These are phyloP conservation scores for Mucuna pruriens DNA, from an alignment of 306 rosid genomes.

Conservation along the genomic window DNA sequence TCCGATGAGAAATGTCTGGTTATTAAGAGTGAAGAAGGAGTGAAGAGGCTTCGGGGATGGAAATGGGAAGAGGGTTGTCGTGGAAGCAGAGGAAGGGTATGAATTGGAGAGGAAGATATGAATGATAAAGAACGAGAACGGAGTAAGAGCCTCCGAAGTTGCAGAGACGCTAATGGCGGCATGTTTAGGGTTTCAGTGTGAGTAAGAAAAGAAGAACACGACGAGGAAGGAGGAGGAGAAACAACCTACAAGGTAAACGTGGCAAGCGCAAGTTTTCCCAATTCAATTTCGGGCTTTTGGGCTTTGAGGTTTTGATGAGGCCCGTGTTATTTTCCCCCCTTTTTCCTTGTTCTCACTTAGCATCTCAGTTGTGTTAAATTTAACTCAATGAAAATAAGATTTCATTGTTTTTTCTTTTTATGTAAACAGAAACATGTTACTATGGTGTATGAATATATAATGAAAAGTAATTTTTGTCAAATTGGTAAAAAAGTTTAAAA, in stretches of 20 bases:
- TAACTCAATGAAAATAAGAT: no score
- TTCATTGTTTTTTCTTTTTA: no score
- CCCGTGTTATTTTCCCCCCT: no score
- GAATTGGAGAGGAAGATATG: constrained; percentile 28
- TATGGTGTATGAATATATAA: no score
- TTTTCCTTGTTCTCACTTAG: no score
- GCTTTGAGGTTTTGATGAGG: no score
- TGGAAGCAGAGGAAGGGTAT: neutral
- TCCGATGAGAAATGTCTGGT: constrained; percentile 50
- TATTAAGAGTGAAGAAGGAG: constrained; percentile 34
- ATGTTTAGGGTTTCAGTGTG: constrained; percentile 40
- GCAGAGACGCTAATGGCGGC: constrained; percentile 68
- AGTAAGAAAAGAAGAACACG: neutral
- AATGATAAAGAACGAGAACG: constrained; percentile 45
- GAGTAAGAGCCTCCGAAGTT: constrained; percentile 59
- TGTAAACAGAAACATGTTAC: no score
- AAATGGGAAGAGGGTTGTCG: constrained; percentile 39
- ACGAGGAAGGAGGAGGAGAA: neutral
- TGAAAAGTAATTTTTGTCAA: no score
- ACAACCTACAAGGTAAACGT: neutral
- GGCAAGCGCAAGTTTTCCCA: constrained; percentile 17
- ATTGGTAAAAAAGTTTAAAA: no score
- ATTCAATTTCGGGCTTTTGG: neutral
- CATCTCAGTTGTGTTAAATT: no score
- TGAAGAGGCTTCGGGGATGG: constrained; percentile 31